Evolutionary conservation across 805 yeast species (phyloP).

Genomic region (Myxozyma sirexii): DNA sequence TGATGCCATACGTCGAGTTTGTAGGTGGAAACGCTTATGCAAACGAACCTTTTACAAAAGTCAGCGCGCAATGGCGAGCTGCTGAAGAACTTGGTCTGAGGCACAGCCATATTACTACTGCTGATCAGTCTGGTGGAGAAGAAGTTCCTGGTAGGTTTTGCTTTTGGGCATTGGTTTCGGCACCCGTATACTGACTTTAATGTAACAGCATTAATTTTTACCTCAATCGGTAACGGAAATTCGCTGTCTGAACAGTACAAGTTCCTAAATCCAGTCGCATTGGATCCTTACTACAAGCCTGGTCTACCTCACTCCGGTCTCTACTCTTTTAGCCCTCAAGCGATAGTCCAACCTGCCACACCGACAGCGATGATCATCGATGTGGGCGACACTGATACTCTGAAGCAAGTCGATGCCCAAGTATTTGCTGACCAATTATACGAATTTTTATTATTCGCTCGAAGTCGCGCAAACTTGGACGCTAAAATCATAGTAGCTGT

Average conservation of each 20-base stretch:
- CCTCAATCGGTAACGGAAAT: neutral
- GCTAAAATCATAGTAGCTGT: slow-evolving; percentile 20
- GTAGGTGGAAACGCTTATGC: slow-evolving; percentile 23
- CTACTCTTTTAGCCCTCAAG: slow-evolving; percentile 15
- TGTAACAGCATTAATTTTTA: neutral
- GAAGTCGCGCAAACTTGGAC: slow-evolving; percentile 20
- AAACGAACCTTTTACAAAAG: slow-evolving; percentile 9
- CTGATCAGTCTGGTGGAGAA: slow-evolving; percentile 2
- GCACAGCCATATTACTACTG: slow-evolving; percentile 29
- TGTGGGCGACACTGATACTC: slow-evolving; percentile 25
- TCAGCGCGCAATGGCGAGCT: slow-evolving; percentile 24
- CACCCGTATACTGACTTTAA: neutral
- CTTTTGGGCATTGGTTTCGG: neutral
- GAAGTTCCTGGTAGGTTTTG: neutral
- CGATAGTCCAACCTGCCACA: slow-evolving; percentile 15
- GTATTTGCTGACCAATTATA: slow-evolving; percentile 20
- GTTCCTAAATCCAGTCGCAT: slow-evolving; percentile 21
- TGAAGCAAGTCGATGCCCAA: slow-evolving; percentile 1
- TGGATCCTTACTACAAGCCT: slow-evolving; percentile 21
- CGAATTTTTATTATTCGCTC: slow-evolving; percentile 11
- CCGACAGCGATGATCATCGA: slow-evolving; percentile 27
- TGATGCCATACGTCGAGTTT: slow-evolving; percentile 30
- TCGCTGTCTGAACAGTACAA: slow-evolving; percentile 24
- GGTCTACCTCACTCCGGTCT: slow-evolving; percentile 25
- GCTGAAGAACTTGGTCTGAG: slow-evolving; percentile 22